A percentile compares a stretch with the other conserved stretches of the same genome.
Conservation (phyloP, 768 basidiomycete species). For the Serendipita sp. region DNA sequence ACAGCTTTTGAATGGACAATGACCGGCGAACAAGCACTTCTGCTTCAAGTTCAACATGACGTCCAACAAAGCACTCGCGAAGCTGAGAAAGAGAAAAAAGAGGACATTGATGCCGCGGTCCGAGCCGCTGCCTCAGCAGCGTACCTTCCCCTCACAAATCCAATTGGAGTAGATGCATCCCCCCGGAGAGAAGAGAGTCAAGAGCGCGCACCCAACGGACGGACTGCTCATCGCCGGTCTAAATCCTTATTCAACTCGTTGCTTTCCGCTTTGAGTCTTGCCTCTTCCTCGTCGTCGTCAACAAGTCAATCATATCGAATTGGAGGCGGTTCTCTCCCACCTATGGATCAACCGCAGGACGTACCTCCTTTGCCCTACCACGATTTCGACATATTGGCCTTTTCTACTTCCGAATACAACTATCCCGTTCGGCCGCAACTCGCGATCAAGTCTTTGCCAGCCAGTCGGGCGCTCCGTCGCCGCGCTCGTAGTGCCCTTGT, state of each 20-base stretch:
- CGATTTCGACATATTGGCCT: background rate
- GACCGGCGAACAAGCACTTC: background rate
- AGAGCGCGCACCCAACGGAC: background rate
- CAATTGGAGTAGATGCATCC: background rate
- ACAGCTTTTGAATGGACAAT: background rate
- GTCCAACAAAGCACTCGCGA: background rate
- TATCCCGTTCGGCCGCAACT: background rate
- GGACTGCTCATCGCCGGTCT: background rate
- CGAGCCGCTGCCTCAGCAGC: background rate
- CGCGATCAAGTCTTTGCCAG: background rate
- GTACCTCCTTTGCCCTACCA: background rate
- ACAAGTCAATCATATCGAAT: background rate
- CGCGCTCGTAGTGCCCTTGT: background rate
- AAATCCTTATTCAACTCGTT: conserved; percentile 1
- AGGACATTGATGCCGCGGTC: background rate
- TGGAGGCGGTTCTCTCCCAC: background rate
- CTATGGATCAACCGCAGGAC: background rate
- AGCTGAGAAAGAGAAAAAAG: background rate
- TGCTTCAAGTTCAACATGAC: background rate
- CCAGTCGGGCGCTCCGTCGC: background rate
- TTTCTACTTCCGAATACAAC: background rate
- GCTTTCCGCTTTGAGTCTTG: background rate
- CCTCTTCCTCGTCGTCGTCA: background rate
- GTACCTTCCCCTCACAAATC: background rate
- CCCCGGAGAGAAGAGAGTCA: background rate